These are phyloP conservation scores for Pleurotus citrinopileatus DNA, from an alignment of 768 basidiomycete species.

Conservation along the genomic window DNA sequence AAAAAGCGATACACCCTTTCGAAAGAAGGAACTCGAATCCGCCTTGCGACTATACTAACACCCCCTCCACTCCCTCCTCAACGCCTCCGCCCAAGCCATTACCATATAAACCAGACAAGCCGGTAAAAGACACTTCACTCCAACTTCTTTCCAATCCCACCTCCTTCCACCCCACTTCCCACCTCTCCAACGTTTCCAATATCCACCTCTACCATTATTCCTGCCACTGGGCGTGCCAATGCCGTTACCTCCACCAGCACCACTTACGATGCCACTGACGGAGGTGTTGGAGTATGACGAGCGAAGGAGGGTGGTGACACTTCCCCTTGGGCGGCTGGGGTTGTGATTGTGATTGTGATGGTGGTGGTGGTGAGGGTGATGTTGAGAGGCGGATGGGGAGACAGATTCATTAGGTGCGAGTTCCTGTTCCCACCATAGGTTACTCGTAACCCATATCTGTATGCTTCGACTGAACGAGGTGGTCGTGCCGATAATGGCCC, in stretches of 20 bases:
- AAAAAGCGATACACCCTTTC: too few species aligned
- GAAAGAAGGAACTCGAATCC: too few species aligned
- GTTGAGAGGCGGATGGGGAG: not conserved
- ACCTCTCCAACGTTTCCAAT: slow-evolving; percentile 42
- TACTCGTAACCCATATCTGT: slow-evolving; percentile 96
- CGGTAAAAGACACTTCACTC: slow-evolving; percentile 67
- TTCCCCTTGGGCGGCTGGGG: not conserved
- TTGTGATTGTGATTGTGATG: not conserved
- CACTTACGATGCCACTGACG: too few species aligned
- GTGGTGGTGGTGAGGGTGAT: not conserved
- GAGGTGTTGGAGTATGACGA: not conserved
- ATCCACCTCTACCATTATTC: slow-evolving; percentile 18
- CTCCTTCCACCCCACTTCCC: slow-evolving; percentile 75
- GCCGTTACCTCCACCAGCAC: slow-evolving; percentile 16
- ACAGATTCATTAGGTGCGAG: not conserved
- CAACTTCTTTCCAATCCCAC: slow-evolving; percentile 82
- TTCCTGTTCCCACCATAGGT: slow-evolving; percentile 57
- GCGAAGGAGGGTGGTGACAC: not conserved
- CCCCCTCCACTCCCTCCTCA: slow-evolving; percentile 42
- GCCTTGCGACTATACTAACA: too few species aligned
- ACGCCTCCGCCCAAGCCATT: slow-evolving; percentile 72
- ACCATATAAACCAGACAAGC: slow-evolving; percentile 72
- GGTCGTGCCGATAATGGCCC: slow-evolving; percentile 88
- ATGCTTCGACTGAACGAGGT: slow-evolving; percentile 81
- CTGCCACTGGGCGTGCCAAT: slow-evolving; percentile 18